Base-by-base conservation (phyloP, 2,329 filamentous ascomycete species). In the Thielaviopsis euricoi region DNA sequence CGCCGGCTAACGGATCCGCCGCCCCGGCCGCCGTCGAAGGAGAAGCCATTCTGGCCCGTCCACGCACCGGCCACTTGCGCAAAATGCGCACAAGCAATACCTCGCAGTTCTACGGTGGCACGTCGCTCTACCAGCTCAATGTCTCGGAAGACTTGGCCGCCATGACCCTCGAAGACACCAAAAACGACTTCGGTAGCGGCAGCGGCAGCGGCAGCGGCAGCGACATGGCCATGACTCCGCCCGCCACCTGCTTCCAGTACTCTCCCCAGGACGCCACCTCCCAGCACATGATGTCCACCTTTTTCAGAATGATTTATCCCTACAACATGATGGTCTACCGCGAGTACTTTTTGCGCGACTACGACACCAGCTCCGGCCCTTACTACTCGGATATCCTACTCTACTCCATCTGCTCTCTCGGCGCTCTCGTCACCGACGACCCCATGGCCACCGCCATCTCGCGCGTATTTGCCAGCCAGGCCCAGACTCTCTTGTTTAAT, bases 251-350 rank as follows among this genome's bases (percentile, higher is more conserved):
- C 60, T 73, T 65, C 65, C 67, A 63, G 51, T 74, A 72, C 61
- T 67, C 68, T n/a, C 72, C 73, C 3, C 69, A 73, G 25, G 71
- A 75, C 55, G 70, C 74, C 22, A 70, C 69, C 17, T 75, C 71
- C 13, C 73, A 71, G 57, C 64, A 66, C 19, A 67, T 75, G 53
- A 75, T 76, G 73, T 71, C 73, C 0, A 67, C 66, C 3, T 77
- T 76, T 62, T 77, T 77, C 64, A 69, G 71, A 56, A 65, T 72
- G 43, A 70, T 74, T 22, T 77, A 77, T 55, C 70, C 73, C 40
- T 76, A 74, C 61, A 69, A 73, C 62, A 75, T 77, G 73, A 71
- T 73, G 58, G 66, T 77, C 1, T 77, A 77, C 60, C 69, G 75
- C 29, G 75, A 77, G 62, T 76, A 72, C 60, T 77, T 77, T 59